These are phyloP conservation scores for Xylariaceae sp. DNA, from an alignment of 2,329 filamentous ascomycete species.

Conservation along the genomic window DNA sequence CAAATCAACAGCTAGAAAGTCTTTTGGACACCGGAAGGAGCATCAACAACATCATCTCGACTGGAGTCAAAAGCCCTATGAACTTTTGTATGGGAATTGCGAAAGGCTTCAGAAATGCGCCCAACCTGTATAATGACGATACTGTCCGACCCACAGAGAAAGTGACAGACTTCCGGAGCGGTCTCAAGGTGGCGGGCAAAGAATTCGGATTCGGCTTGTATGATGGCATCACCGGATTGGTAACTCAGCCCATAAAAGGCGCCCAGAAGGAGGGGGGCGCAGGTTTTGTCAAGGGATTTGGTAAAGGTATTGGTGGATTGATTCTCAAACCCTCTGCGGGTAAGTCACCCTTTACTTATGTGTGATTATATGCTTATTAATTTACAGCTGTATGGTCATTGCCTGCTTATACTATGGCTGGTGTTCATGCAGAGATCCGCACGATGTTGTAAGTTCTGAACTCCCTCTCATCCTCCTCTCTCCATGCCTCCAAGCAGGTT, in stretches of 20 bases:
- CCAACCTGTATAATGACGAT: slow-evolving; percentile 77
- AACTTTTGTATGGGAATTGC: slow-evolving; percentile 78
- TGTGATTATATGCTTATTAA: slow-evolving; percentile 12
- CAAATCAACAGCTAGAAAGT: slow-evolving; percentile 45
- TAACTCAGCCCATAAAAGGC: slow-evolving; percentile 70
- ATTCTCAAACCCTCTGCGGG: slow-evolving; percentile 77
- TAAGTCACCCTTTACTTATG: slow-evolving; percentile 33
- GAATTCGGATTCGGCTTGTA: slow-evolving; percentile 73
- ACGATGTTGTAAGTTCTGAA: slow-evolving; percentile 48
- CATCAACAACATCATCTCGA: slow-evolving; percentile 64
- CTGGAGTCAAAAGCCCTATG: slow-evolving; percentile 74
- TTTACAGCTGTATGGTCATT: slow-evolving; percentile 57
- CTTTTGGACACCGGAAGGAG: slow-evolving; percentile 62
- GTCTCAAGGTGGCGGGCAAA: slow-evolving; percentile 70
- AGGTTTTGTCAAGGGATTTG: slow-evolving; percentile 73
- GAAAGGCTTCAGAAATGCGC: slow-evolving; percentile 83
- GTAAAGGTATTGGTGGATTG: slow-evolving; percentile 76
- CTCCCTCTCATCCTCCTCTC: not conserved
- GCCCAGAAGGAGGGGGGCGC: slow-evolving; percentile 55
- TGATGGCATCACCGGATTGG: slow-evolving; percentile 73
- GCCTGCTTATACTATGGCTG: slow-evolving; percentile 78
- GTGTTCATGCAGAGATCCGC: slow-evolving; percentile 70
- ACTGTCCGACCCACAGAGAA: slow-evolving; percentile 73
- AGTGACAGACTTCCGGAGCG: slow-evolving; percentile 70
- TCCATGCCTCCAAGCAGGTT: not conserved